These are phyloP conservation scores for Sporormia fimetaria DNA, from an alignment of 495 filamentous ascomycete genomes.

Conservation along the genomic window DNA sequence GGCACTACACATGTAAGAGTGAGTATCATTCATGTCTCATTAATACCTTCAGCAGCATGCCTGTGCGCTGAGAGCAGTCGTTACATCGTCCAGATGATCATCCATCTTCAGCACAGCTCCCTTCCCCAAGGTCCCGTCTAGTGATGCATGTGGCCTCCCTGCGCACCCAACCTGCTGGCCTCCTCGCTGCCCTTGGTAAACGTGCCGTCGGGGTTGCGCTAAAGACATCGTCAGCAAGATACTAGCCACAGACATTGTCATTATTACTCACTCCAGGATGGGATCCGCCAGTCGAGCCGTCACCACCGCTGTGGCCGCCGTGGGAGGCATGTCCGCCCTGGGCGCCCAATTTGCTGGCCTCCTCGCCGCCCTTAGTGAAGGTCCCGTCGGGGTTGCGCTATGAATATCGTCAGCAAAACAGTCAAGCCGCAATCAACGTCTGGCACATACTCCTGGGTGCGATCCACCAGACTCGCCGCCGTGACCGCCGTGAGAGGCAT, in stretches of 20 bases:
- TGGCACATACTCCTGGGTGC: conserved; percentile 1
- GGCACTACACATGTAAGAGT: too few relatives aligned
- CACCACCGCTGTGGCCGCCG: conserved; percentile 9
- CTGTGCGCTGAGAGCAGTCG: too few relatives aligned
- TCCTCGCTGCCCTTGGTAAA: conserved; percentile 20
- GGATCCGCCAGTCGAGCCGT: conserved; percentile 3
- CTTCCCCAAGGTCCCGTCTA: too few relatives aligned
- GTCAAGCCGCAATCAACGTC: not conserved
- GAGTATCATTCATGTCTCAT: too few relatives aligned
- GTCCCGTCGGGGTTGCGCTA: conserved; percentile 21
- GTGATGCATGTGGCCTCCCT: conserved; percentile 19
- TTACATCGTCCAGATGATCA: too few relatives aligned
- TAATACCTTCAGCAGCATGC: too few relatives aligned
- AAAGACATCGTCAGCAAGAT: not conserved
- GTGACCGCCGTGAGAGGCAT: conserved; percentile 14
- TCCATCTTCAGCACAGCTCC: too few relatives aligned
- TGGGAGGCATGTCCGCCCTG: conserved; percentile 14
- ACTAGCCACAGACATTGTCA: not conserved
- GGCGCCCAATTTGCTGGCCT: conserved; percentile 15
- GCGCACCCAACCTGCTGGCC: conserved; percentile 14
- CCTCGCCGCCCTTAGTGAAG: conserved; percentile 20
- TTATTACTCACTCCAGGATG: conserved; percentile 1
- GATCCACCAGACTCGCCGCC: conserved; percentile 4
- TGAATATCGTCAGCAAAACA: not conserved
- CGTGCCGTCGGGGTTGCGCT: conserved; percentile 21